Evolutionary conservation across 177 flowering plant genomes (phyloP).

Genomic region (Tripterygium wilfordii): DNA sequence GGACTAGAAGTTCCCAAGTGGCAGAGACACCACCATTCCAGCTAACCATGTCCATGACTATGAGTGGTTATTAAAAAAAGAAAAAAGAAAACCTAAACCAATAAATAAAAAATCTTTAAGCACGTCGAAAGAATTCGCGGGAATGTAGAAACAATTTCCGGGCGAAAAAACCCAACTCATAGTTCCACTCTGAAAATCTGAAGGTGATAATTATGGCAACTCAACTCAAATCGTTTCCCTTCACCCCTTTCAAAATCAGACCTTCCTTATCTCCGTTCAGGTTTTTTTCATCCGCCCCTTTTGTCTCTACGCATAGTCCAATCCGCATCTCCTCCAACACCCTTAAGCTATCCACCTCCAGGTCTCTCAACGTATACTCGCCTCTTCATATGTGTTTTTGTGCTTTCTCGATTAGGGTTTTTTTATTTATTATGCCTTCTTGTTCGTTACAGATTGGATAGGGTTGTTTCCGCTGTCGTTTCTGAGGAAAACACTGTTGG

Average conservation of each 20-base stretch:
- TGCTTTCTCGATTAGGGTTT: background rate
- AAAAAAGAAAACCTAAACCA: no score
- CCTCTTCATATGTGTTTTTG: no score
- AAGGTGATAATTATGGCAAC: slow-evolving; percentile 11
- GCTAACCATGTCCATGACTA: no score
- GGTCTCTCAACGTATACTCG: no score
- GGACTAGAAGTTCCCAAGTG: slow-evolving; percentile 2
- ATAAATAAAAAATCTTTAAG: background rate
- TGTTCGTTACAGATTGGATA: slow-evolving; percentile 21
- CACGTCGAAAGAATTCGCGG: background rate
- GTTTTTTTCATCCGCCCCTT: slow-evolving; percentile 11
- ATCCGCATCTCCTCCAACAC: slow-evolving; percentile 1
- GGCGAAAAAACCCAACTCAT: no score
- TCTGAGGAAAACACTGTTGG: slow-evolving; percentile 49
- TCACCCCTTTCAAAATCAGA: slow-evolving; percentile 5
- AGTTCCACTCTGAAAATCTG: background rate
- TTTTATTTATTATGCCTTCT: background rate
- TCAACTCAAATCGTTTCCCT: slow-evolving; percentile 13
- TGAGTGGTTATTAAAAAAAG: no score
- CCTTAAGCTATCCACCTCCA: slow-evolving; percentile 23
- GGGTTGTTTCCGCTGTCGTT: slow-evolving; percentile 46
- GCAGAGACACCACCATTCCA: background rate
- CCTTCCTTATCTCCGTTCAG: slow-evolving; percentile 2
- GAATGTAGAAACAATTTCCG: no score
- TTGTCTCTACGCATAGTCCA: slow-evolving; percentile 7